Evolutionary conservation across 306 rosid species (phyloP).

Genomic region (Inga laurina): DNA sequence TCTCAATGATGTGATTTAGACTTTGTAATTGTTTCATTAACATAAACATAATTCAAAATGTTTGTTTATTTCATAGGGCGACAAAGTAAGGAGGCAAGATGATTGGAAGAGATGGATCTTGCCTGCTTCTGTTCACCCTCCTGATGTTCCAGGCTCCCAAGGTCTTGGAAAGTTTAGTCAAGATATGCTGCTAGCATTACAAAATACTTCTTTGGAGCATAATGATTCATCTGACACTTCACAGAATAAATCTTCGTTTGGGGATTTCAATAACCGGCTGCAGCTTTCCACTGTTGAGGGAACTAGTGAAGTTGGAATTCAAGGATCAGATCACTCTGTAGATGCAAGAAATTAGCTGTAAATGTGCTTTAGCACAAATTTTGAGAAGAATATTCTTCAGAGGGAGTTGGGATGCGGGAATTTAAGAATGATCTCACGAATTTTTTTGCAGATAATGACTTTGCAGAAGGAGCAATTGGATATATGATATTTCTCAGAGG

Average conservation of each 20-base stretch:
- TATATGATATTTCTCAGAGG: conserved; percentile 35
- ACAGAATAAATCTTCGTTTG: conserved; percentile 29
- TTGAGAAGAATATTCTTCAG: conserved; percentile 38
- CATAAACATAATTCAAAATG: not conserved
- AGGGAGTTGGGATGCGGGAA: conserved; percentile 35
- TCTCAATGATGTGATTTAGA: not conserved
- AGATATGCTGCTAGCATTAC: conserved; percentile 51
- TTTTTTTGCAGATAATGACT: conserved; percentile 33
- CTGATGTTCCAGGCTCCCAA: conserved; percentile 37
- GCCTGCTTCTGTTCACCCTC: conserved; percentile 41
- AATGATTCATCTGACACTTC: conserved; percentile 27
- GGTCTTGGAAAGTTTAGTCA: conserved; percentile 41
- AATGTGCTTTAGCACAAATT: conserved; percentile 35
- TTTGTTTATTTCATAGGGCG: conserved; percentile 58
- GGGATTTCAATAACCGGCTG: conserved; percentile 37
- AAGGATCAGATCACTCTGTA: conserved; percentile 49
- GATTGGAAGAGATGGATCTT: conserved; percentile 79
- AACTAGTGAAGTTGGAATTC: conserved; percentile 42
- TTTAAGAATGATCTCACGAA: conserved; percentile 35
- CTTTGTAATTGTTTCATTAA: not conserved
- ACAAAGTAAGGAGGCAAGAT: conserved; percentile 68
- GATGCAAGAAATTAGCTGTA: conserved; percentile 57
- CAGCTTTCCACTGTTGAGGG: conserved; percentile 42
- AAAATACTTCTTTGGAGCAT: conserved; percentile 47
- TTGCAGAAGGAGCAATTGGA: conserved; percentile 36